phyloP scores from a whole-genome alignment of 257 asterid genomes.

The Scutellaria minor region DNA sequence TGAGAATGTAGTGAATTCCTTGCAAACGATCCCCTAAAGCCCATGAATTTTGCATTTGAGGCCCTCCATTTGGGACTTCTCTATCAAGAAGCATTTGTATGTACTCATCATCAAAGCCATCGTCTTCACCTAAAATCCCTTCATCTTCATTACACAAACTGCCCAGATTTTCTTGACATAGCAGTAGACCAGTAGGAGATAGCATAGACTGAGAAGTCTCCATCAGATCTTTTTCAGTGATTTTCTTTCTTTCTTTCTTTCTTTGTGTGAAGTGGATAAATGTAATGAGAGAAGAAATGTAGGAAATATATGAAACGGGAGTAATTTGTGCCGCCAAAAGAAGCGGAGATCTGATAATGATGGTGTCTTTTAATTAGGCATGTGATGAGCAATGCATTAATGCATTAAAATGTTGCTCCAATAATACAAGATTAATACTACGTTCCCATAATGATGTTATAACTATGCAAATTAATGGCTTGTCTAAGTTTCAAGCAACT shows the following conservation, averaged over 20 bases:
- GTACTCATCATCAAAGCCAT: conserved; percentile 46
- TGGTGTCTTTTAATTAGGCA: conserved; percentile 36
- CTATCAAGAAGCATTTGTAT: conserved; percentile 44
- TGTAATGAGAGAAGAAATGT: conserved; percentile 21
- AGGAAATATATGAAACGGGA: conserved; percentile 34
- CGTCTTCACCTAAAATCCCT: neutral
- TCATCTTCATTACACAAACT: conserved; percentile 34
- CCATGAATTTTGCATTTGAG: conserved; percentile 35
- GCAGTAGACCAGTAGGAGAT: conserved; percentile 37
- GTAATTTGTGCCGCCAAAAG: conserved; percentile 55
- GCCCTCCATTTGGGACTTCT: conserved; percentile 42
- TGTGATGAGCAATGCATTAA: conserved; percentile 20
- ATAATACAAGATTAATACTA: neutral
- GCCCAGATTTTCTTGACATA: conserved; percentile 45
- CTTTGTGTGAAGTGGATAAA: conserved; percentile 9
- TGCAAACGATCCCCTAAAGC: conserved; percentile 50
- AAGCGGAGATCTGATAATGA: conserved; percentile 40
- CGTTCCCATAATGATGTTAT: no score
- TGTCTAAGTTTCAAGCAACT: no score
- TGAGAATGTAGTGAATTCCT: conserved; percentile 58
- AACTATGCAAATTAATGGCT: no score
- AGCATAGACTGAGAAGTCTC: conserved; percentile 32
- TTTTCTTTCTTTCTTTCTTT: neutral
- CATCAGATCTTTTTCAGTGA: conserved; percentile 31
- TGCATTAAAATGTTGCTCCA: neutral